Percentiles rank a stretch among this genome's conserved stretches.
Evolutionary conservation across 306 rosid genomes (phyloP).

Genomic region (Arachis hypogaea): DNA sequence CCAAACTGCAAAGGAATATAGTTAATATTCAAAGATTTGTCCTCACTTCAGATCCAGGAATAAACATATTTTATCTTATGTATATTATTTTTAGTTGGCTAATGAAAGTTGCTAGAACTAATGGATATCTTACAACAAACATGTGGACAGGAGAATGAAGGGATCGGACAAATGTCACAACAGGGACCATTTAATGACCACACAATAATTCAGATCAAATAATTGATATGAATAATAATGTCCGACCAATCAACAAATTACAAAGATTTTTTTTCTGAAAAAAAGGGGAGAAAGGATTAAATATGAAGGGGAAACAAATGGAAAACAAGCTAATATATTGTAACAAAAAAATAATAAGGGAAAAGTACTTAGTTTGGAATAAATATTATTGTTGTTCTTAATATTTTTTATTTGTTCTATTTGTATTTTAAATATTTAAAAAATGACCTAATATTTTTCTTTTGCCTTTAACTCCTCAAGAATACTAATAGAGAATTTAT

Average conservation of each 20-base stretch:
- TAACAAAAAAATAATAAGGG: neutral
- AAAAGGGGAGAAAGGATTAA: neutral
- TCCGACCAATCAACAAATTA: constrained; percentile 40
- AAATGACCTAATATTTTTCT: too few species aligned
- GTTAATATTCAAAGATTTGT: neutral
- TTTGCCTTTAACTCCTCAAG: too few species aligned
- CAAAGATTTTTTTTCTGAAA: neutral
- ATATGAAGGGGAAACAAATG: neutral
- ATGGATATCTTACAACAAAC: constrained; percentile 12
- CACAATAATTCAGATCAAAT: constrained; percentile 39
- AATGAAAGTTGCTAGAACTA: neutral
- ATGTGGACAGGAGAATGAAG: constrained; percentile 31
- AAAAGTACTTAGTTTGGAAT: too few species aligned
- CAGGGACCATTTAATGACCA: constrained; percentile 40
- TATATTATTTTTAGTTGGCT: neutral
- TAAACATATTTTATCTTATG: neutral
- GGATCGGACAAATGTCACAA: constrained; percentile 43
- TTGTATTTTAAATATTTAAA: too few species aligned
- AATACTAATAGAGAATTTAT: too few species aligned
- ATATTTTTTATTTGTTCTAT: too few species aligned
- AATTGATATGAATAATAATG: constrained; percentile 37
- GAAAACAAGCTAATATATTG: neutral
- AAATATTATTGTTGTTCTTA: too few species aligned
- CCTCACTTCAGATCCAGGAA: neutral
- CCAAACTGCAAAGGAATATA: neutral